Evolutionary conservation across 139 green algal genomes (phyloP).

Genomic region (Chlorella sp.): DNA sequence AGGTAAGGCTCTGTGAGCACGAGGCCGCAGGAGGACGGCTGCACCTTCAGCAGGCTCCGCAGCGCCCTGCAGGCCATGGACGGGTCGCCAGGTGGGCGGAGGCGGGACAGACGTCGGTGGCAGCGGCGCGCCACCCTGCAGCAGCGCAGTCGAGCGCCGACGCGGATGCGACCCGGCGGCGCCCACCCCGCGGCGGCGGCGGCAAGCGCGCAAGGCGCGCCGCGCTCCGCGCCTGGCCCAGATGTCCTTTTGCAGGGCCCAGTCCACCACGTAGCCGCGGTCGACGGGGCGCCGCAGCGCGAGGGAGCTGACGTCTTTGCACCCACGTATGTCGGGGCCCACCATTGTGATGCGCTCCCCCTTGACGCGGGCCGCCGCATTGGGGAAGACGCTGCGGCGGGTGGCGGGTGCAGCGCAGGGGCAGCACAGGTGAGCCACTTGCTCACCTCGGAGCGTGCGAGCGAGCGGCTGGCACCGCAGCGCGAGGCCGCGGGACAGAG

Average conservation of each 20-base stretch:
- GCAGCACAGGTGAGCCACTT: background rate
- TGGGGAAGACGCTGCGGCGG: constrained; percentile 77
- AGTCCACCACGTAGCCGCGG: constrained; percentile 84
- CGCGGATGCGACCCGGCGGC: too few relatives aligned
- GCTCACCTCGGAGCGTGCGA: too few relatives aligned
- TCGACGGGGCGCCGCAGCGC: constrained; percentile 73
- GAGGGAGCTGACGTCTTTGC: constrained; percentile 72
- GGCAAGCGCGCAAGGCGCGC: too few relatives aligned
- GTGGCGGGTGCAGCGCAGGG: background rate
- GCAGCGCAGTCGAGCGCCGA: too few relatives aligned
- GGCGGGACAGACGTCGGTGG: too few relatives aligned
- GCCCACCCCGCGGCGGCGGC: too few relatives aligned
- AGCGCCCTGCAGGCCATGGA: constrained; percentile 6
- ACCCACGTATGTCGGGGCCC: constrained; percentile 62
- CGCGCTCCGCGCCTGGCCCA: too few relatives aligned
- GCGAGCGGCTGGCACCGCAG: background rate
- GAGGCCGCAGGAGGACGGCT: constrained; percentile 46
- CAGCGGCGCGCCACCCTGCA: too few relatives aligned
- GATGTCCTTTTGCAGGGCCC: constrained; percentile 83
- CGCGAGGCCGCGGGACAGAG: background rate
- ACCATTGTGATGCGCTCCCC: constrained; percentile 64
- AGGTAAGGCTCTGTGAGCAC: constrained; percentile 84
- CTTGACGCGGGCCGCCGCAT: constrained; percentile 77
- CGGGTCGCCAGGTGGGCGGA: too few relatives aligned
- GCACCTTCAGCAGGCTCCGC: constrained; percentile 28